A percentile compares a stretch with the other conserved stretches of the same genome.
These are phyloP conservation scores for Tolypocladium ovalisporum DNA, from an alignment of 2,329 filamentous ascomycete genomes.

Conservation along the genomic window DNA sequence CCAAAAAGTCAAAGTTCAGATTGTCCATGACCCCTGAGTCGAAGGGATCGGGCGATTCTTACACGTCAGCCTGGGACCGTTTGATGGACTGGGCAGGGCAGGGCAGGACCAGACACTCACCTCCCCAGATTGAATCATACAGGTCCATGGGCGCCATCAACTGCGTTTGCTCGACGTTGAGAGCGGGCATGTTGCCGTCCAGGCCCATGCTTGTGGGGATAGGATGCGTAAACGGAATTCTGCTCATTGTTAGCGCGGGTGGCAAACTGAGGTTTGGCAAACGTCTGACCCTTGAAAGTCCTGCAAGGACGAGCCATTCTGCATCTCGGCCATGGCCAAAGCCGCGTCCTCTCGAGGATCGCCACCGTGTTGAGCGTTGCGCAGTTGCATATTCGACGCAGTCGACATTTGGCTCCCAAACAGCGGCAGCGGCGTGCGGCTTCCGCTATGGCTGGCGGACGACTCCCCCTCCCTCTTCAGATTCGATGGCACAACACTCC, in stretches of 20 bases:
- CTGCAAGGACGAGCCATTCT: conserved; percentile 40
- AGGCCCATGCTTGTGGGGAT: conserved; percentile 26
- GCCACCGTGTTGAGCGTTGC: conserved; percentile 17
- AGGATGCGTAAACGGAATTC: conserved; percentile 25
- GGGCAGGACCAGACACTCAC: conserved; percentile 26
- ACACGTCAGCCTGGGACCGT: conserved; percentile 4
- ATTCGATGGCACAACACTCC: conserved; percentile 40
- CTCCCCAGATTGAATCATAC: conserved; percentile 59
- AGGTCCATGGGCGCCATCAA: conserved; percentile 58
- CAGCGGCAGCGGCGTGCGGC: conserved; percentile 27
- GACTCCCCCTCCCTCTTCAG: conserved; percentile 38
- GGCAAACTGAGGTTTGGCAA: not conserved
- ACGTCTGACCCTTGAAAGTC: conserved; percentile 30
- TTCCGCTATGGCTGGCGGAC: conserved; percentile 33
- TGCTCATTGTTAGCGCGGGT: conserved; percentile 9
- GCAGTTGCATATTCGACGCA: conserved; percentile 13
- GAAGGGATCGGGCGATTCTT: conserved; percentile 50
- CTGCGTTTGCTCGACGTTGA: conserved; percentile 45
- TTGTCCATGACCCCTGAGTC: conserved; percentile 39
- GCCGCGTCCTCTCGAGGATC: conserved; percentile 52
- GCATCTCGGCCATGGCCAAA: conserved; percentile 54
- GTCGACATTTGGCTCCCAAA: conserved; percentile 13
- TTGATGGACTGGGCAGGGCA: too few relatives aligned
- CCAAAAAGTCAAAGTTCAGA: conserved; percentile 50
- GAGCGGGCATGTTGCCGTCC: conserved; percentile 32